Percentiles rank a stretch among this genome's conserved stretches.
These are phyloP conservation scores for Fusarium ramigenum DNA, from an alignment of 2,329 filamentous ascomycete genomes.

Conservation along the genomic window DNA sequence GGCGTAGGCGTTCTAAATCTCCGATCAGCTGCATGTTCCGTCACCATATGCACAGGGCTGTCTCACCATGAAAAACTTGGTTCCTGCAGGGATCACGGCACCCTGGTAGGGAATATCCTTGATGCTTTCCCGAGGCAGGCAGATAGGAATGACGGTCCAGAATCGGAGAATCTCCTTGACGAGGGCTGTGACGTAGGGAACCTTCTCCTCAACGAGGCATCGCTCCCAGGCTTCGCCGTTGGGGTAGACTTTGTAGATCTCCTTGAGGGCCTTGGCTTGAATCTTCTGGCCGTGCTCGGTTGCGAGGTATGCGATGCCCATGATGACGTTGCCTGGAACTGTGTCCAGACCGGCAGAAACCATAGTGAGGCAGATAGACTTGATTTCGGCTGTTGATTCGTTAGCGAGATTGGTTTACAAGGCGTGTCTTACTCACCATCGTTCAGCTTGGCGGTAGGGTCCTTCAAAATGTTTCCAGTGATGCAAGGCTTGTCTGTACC, in stretches of 20 bases:
- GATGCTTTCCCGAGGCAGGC: conserved; percentile 75
- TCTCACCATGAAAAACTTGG: conserved; percentile 78
- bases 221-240: conserved; percentile 79
- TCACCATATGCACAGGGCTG: background rate
- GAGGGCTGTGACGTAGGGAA: conserved; percentile 79
- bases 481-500: conserved; percentile 55
- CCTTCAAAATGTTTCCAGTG: conserved; percentile 64
- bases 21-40: background rate
- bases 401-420: background rate
- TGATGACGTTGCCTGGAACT: conserved; percentile 80
- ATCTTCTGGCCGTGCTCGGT: conserved; percentile 73
- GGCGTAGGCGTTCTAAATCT: conserved; percentile 72
- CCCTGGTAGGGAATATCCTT: conserved; percentile 77
- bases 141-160: conserved; percentile 84
- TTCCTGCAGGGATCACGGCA: conserved; percentile 75
- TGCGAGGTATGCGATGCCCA: conserved; percentile 81
- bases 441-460: conserved; percentile 55
- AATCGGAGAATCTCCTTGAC: conserved; percentile 82
- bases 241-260: conserved; percentile 77
- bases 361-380: conserved; percentile 84
- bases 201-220: conserved; percentile 77
- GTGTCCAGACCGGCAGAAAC: conserved; percentile 85
- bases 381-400: conserved; percentile 71
- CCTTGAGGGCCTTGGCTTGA: conserved; percentile 73
- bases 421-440: conserved; percentile 37